Evolutionary conservation across 306 rosid species (phyloP).

Genomic region (Vigna radiata): DNA sequence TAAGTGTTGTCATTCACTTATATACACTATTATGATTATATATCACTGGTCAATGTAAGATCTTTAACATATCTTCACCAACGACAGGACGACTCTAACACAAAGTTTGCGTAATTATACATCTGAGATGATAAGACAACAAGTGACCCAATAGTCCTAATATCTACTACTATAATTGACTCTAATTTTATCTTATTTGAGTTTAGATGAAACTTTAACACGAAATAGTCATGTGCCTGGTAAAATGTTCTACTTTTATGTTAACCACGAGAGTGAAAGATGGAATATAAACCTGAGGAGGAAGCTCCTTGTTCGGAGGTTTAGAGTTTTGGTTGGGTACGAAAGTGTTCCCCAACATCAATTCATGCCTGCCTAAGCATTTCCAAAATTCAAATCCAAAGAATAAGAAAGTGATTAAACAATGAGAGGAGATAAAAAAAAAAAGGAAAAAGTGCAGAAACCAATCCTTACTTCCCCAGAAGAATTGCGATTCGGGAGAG

Average conservation of each 20-base stretch:
- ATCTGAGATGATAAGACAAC: too few relatives aligned
- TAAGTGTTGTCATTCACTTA: not conserved
- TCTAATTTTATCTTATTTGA: not conserved
- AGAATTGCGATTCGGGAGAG: slow-evolving; percentile 64
- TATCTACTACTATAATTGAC: not conserved
- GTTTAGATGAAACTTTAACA: not conserved
- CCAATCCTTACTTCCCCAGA: slow-evolving; percentile 82
- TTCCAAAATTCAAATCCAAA: not conserved
- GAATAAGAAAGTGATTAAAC: not conserved
- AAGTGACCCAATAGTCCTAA: too few relatives aligned
- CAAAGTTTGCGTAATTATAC: too few relatives aligned
- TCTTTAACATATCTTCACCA: too few relatives aligned
- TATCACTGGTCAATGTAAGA: not conserved
- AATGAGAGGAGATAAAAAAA: not conserved
- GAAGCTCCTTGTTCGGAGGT: slow-evolving; percentile 86
- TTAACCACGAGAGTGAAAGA: not conserved
- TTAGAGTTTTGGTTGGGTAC: slow-evolving; percentile 52
- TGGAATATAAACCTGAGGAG: slow-evolving; percentile 66
- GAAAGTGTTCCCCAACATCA: slow-evolving; percentile 82
- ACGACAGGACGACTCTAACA: not conserved
- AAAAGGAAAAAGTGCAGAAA: slow-evolving; percentile 5
- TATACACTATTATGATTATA: not conserved
- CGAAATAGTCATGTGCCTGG: not conserved
- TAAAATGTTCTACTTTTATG: not conserved
- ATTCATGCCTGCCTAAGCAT: slow-evolving; percentile 81